Percentiles rank a stretch among this genome's conserved stretches.
phyloP scores from a whole-genome alignment of 2,329 filamentous ascomycete genomes.

The Microdochium bolleyi region DNA sequence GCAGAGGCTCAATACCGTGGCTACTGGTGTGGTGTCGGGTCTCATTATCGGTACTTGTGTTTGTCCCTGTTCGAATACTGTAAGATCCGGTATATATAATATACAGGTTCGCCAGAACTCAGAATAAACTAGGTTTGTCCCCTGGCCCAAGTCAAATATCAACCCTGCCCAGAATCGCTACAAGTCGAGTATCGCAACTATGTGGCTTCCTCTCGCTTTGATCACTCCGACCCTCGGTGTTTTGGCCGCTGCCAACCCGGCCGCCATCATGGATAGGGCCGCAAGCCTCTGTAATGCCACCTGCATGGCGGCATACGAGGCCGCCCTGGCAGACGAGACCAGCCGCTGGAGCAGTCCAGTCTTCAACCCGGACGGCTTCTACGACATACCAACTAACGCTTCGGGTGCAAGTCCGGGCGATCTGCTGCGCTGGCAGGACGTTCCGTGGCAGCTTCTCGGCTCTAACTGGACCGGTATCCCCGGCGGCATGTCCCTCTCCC shows the following conservation, averaged over 20 bases:
- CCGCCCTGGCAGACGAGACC: constrained; percentile 1
- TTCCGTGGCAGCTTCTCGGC: constrained; percentile 1
- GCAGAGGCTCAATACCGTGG: too few species aligned
- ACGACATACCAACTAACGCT: constrained; percentile 6
- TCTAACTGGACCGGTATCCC: constrained; percentile 8
- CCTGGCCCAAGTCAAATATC: too few species aligned
- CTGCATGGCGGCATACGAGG: constrained; percentile 3
- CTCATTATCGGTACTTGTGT: too few species aligned
- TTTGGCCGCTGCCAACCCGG: not conserved
- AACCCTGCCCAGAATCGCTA: too few species aligned
- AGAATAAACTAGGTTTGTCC: too few species aligned
- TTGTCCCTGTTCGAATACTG: too few species aligned
- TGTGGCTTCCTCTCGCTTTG: too few species aligned
- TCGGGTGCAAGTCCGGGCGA: constrained; percentile 7
- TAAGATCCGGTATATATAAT: too few species aligned
- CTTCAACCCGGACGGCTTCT: constrained; percentile 5
- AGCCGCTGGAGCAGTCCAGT: constrained; percentile 2
- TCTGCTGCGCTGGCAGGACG: constrained; percentile 8
- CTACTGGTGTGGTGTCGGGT: too few species aligned
- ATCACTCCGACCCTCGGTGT: not conserved
- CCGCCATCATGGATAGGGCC: not conserved
- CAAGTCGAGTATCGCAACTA: too few species aligned
- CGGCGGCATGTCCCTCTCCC: constrained; percentile 5
- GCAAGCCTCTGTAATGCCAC: not conserved
- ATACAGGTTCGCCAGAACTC: too few species aligned